These are phyloP conservation scores for Chrysanthemum seticuspe DNA, from an alignment of 129 eudicot genomes.

Conservation along the genomic window DNA sequence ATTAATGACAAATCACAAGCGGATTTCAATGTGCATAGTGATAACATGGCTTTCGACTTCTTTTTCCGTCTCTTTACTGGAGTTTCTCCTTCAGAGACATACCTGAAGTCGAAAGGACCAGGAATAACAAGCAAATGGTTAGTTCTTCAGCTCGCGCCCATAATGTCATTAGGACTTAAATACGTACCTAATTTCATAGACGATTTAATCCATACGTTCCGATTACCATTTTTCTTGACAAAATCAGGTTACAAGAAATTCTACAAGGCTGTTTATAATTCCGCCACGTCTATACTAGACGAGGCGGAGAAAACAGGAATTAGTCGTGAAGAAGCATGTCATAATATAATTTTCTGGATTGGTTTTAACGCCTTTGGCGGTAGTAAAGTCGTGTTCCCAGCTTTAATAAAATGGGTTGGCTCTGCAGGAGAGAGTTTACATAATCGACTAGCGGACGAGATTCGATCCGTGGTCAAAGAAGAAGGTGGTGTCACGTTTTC, in stretches of 20 bases:
- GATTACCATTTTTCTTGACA: conserved; percentile 38
- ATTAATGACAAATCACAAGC: conserved; percentile 29
- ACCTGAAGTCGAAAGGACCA: conserved; percentile 43
- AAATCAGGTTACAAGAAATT: conserved; percentile 50
- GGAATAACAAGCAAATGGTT: conserved; percentile 36
- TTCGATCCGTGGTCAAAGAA: conserved; percentile 49
- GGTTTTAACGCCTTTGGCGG: conserved; percentile 72
- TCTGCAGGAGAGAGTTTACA: conserved; percentile 49
- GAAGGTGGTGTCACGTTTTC: conserved; percentile 43
- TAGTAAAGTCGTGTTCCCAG: conserved; percentile 49
- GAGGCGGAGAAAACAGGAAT: conserved; percentile 47
- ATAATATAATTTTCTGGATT: conserved; percentile 51
- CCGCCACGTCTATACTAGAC: conserved; percentile 33
- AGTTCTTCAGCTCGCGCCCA: conserved; percentile 51
- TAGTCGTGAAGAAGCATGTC: conserved; percentile 63
- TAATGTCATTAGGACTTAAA: conserved; percentile 39
- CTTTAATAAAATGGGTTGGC: conserved; percentile 55
- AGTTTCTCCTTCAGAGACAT: conserved; percentile 38
- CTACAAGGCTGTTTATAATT: conserved; percentile 35
- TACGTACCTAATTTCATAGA: conserved; percentile 45
- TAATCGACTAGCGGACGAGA: conserved; percentile 44
- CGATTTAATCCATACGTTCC: conserved; percentile 47
- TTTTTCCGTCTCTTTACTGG: conserved; percentile 50
- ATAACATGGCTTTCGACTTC: conserved; percentile 55
- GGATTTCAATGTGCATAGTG: conserved; percentile 38